These are phyloP conservation scores for Pythium inflatum DNA, from an alignment of 352 stramenopile genomes.

Conservation along the genomic window DNA sequence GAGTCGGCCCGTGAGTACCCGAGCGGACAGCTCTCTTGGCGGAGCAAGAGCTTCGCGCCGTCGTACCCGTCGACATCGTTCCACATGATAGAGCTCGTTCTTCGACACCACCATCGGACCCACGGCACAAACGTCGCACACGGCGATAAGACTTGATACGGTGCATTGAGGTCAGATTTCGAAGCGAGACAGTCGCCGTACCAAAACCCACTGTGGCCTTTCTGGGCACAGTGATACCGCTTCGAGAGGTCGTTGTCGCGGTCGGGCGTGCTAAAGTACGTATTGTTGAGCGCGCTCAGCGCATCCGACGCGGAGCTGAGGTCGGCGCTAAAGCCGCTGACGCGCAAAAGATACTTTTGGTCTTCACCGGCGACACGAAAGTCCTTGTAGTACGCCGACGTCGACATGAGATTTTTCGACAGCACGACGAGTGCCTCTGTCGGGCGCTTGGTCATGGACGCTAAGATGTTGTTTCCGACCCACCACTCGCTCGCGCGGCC, in stretches of 20 bases:
- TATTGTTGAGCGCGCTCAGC: conserved; percentile 50
- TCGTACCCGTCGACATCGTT: conserved; percentile 55
- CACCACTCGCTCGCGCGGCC: conserved; percentile 57
- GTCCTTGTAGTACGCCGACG: conserved; percentile 45
- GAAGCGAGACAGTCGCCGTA: conserved; percentile 47
- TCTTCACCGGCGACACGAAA: conserved; percentile 52
- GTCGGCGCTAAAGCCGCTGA: conserved; percentile 40
- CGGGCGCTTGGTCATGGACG: conserved; percentile 37
- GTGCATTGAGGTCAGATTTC: conserved; percentile 58
- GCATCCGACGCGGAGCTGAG: conserved; percentile 49
- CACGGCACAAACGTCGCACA: conserved; percentile 52
- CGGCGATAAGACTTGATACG: conserved; percentile 48
- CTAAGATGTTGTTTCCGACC: conserved; percentile 56
- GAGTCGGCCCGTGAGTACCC: conserved; percentile 30
- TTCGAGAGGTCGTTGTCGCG: conserved; percentile 54
- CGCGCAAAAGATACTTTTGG: conserved; percentile 53
- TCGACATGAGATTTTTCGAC: conserved; percentile 51
- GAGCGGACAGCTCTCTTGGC: conserved; percentile 41
- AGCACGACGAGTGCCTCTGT: conserved; percentile 57
- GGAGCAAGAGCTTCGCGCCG: conserved; percentile 49
- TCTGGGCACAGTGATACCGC: conserved; percentile 52
- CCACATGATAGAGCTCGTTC: conserved; percentile 56
- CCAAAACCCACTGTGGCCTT: conserved; percentile 61
- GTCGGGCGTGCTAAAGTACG: conserved; percentile 64
- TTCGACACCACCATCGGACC: conserved; percentile 53